Conservation (phyloP, 805 yeast species). For the Isabelozyma rhagii region DNA sequence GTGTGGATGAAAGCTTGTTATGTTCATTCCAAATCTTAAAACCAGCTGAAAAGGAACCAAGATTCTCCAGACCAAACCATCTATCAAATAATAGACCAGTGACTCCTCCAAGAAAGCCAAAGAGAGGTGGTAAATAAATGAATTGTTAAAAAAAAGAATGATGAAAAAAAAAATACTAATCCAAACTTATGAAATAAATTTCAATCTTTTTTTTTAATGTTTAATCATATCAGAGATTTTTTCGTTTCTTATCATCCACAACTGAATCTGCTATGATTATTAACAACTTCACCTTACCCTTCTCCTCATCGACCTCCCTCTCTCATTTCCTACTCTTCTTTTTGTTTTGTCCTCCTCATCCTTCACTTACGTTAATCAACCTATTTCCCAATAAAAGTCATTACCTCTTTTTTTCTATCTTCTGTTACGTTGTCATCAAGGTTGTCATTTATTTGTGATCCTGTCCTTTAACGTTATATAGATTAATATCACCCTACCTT, state of each 20-base stretch:
- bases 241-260: neutral
- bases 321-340: neutral
- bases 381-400: slow-evolving; percentile 1
- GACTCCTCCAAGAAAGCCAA: slow-evolving; percentile 59
- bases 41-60: slow-evolving; percentile 92
- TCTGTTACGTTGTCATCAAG: neutral
- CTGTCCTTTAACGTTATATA: neutral
- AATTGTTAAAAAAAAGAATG: neutral
- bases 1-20: slow-evolving; percentile 85
- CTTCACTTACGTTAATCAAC: neutral
- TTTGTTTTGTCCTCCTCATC: neutral
- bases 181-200: neutral
- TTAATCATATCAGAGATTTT: neutral
- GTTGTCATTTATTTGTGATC: neutral
- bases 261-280: neutral
- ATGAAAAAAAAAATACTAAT: no score
- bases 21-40: slow-evolving; percentile 91
- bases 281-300: neutral
- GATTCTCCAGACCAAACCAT: slow-evolving; percentile 46
- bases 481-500: neutral
- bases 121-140: slow-evolving; percentile 45
- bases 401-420: neutral
- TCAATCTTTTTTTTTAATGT: neutral
- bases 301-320: neutral
- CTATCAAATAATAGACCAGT: slow-evolving; percentile 46